Evolutionary conservation across 2,329 filamentous ascomycete species (phyloP), one percentile per base, ranked within the genome.

Genomic region (Chaetothyriales sp.): DNA sequence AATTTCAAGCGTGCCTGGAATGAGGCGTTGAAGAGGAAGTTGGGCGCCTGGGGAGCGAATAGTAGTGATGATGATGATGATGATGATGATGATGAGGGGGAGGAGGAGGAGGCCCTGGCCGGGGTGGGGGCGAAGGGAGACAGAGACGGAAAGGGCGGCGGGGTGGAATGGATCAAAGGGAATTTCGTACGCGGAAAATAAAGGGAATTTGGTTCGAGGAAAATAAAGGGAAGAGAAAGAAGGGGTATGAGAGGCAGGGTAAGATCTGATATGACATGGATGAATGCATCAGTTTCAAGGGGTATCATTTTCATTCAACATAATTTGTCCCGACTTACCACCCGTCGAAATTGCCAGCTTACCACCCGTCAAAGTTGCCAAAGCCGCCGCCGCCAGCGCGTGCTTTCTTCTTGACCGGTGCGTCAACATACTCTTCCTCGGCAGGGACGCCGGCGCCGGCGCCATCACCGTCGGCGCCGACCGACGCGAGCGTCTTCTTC

Each of bases 321-420:
- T 25, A 6, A 6, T 25, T 25, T 25, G 6, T 25, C 22, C 22
- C 44, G 22, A 13, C 22, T 45, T n/a, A 25, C 9, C 15, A 45
- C 7, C 22, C 18, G 15, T 8, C 8, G 8, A 9, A 45, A 47
- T 28, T 13, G 10, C 7, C n/a, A 18, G 48, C 13, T 18, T 46
- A 95, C 90, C 92, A 98, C 40, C 73, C 78, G 69, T 95, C 89
- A 67, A 98, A 98, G 68, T 95, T 94, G 2, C 90, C 89, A 74
- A 97, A 98, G 0, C 88, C 89, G 10, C 81, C 79, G 2, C 64
- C 25, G 43, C 64, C 66, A 20, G 73, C 75, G 65, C 86, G 92
- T 1, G 73, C 69, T 71, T 95, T 97, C 70, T 95, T 97, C 67
- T 80, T 82, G 3, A 75, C 78, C 18, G 86, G 87, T 66, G 51